Evolutionary conservation across 805 yeast genomes (phyloP).

Genomic region (Cyberlindnera amylophila): DNA sequence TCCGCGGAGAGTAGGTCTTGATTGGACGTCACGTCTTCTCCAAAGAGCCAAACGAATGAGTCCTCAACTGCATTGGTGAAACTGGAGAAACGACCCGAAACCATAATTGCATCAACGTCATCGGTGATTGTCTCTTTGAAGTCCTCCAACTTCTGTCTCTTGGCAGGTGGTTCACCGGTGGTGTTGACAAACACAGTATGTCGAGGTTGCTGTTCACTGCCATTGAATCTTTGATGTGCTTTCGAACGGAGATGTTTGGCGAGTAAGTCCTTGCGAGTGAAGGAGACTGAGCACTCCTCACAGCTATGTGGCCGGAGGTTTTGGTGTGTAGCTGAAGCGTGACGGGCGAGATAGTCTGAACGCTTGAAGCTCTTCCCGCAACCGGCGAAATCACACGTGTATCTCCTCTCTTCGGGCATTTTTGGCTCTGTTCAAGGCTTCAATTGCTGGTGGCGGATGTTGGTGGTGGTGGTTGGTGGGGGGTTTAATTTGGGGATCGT

Average conservation of each 20-base stretch:
- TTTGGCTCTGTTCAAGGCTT: not conserved
- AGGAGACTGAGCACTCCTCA: constrained; percentile 23
- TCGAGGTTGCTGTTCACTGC: not conserved
- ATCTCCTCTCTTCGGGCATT: not conserved
- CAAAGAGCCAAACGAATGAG: constrained; percentile 25
- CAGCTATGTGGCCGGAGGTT: constrained; percentile 28
- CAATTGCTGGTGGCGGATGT: not conserved
- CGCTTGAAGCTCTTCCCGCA: constrained; percentile 30
- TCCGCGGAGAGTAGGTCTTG: not conserved
- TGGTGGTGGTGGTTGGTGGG: too few relatives aligned
- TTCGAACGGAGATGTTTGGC: constrained; percentile 28
- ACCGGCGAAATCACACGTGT: constrained; percentile 12
- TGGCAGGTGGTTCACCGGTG: not conserved
- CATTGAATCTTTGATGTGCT: constrained; percentile 10
- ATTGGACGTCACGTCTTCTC: constrained; percentile 3
- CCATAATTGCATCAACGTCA: not conserved
- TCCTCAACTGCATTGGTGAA: constrained; percentile 22
- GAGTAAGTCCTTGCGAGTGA: constrained; percentile 30
- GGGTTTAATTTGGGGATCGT: too few relatives aligned
- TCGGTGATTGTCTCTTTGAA: not conserved
- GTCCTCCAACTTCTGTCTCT: not conserved
- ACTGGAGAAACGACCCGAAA: constrained; percentile 16
- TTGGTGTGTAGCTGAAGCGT: constrained; percentile 30
- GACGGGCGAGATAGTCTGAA: constrained; percentile 33
- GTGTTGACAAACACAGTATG: constrained; percentile 8